Conservation (phyloP, 805 yeast genomes). For the Spathaspora boniae region DNA sequence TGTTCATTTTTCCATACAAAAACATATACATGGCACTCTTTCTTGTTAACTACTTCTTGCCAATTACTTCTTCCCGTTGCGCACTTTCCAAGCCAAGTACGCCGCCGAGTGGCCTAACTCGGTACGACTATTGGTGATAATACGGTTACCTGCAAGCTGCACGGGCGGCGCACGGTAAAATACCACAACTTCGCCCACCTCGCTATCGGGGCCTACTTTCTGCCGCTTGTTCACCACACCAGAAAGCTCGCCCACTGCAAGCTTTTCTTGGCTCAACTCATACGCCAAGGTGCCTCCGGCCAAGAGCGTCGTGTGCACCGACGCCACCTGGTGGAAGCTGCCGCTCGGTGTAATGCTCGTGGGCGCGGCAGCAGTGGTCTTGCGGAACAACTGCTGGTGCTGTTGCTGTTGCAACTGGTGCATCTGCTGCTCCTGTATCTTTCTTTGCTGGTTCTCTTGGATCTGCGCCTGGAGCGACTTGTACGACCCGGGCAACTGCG, state of each 20-base stretch:
- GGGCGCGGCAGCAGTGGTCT: slow-evolving; percentile 14
- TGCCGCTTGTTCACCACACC: slow-evolving; percentile 24
- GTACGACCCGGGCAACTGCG: slow-evolving; percentile 10
- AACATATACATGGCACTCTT: not conserved
- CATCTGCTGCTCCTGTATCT: slow-evolving; percentile 16
- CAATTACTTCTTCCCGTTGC: not conserved
- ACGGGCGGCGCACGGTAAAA: slow-evolving; percentile 73
- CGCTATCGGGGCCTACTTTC: slow-evolving; percentile 12
- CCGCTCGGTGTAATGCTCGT: slow-evolving; percentile 12
- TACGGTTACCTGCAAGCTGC: slow-evolving; percentile 22
- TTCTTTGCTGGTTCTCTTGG: slow-evolving; percentile 12
- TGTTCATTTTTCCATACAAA: too few relatives aligned
- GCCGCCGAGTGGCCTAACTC: slow-evolving; percentile 70
- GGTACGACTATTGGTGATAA: slow-evolving; percentile 15
- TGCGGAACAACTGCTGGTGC: slow-evolving; percentile 13
- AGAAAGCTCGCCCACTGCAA: slow-evolving; percentile 17
- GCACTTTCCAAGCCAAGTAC: slow-evolving; percentile 53
- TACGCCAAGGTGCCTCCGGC: slow-evolving; percentile 40
- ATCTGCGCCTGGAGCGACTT: slow-evolving; percentile 12
- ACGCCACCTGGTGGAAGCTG: slow-evolving; percentile 28
- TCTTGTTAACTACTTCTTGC: not conserved
- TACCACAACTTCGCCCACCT: slow-evolving; percentile 27
- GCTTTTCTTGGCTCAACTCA: slow-evolving; percentile 1
- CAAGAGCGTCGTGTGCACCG: slow-evolving; percentile 32
- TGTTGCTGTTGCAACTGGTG: slow-evolving; percentile 17